Evolutionary conservation across 2,329 filamentous ascomycete species (phyloP), one percentile per base, ranked within the genome.

Genomic region (Sphaerulina vaccinii): DNA sequence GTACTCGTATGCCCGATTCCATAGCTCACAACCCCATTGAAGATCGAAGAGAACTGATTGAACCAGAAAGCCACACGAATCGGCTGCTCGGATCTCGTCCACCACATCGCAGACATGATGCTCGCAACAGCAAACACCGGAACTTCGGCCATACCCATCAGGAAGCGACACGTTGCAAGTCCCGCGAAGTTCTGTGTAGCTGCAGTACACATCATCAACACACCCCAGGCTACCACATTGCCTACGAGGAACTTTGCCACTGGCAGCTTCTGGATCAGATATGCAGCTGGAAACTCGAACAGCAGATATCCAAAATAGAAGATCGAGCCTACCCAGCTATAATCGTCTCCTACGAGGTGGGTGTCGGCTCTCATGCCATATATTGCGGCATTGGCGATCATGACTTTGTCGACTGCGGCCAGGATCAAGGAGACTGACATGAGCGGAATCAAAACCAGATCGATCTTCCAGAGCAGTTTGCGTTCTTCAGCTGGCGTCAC

Each of bases 251-350:
- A 71, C 33, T 75, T 76, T 1, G 67, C 71, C 27, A 73, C 70
- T 0, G 73, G 73, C 1, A 75, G 60, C 38, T 70, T 68, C 52
- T 75, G 73, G 24, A 74, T 54, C 1, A 73, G 60, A 33, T 72
- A 69, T 6, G 73, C 71, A 0, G 69, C 66, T 3, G 73, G 73
- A 44, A 68, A 73, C 54, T 76, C 72, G 2, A 70, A 70, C 21
- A 70, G 58, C 1, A 76, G 65, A 49, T 75, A 76, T n/a, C 73
- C 73, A 54, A 77, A 73, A 56, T 76, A 77, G 58, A 76, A 77
- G 11, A 75, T 75, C 1, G 69, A 72, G 8, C 71, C 71, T 8
- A 77, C 67, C 77, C 77, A 79, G 11, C 72, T 73, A 57, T 79
- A 80, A 48, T 79, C 69, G 51, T 77, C 70, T 11, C 73, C 73